Base-by-base conservation (phyloP, 352 stramenopile species). In the Pythium rishiriense region DNA sequence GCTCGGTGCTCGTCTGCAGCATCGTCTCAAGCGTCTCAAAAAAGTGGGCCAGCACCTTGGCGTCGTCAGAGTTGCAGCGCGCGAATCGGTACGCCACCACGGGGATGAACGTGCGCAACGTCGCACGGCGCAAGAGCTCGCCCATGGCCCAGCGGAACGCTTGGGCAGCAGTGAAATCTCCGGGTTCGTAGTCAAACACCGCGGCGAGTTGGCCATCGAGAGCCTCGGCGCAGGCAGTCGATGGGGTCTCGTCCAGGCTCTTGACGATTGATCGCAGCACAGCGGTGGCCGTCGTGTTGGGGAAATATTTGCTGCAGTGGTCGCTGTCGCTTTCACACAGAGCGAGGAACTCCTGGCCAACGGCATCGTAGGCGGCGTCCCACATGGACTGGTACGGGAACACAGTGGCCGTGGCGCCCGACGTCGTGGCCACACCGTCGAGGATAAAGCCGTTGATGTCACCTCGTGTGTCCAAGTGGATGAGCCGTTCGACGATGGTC, bases 81-180 rank as follows among this genome's bases (percentile, higher is more conserved):
- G 24, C 14, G 24, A 73, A 24, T n/a, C 69, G 69, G 58, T 73
- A 76, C 0, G 53, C 48, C 25, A 76, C 45, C 11, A 66, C 57
- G 10, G 69, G 69, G 51, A 76, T 73, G 21, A 76, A 60, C 37
- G 26, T 59, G 33, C 69, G 69, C 19, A 70, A 28, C n/a, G 31
- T 22, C n/a, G 50, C 21, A 19, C 43, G 19, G 2, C 48, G 25
- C 3, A 72, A 33, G 19, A 74, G 57, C 31, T 55, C 33, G 26
- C 61, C 63, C 26, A 74, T 41, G 19, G 57, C 28, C 33, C 43
- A 49, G 24, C 67, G 61, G n/a, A 74, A 48, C 25, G 43, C 15
- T 26, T 54, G 10, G 1, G 47, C 24, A 12, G 48, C 47, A 3
- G 35, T 12, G 26, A 43, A 50, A 12, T 52, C 47, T 6, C 48